Base-by-base conservation (phyloP, 2,329 filamentous ascomycete species). In the Triangularia verruculosa region DNA sequence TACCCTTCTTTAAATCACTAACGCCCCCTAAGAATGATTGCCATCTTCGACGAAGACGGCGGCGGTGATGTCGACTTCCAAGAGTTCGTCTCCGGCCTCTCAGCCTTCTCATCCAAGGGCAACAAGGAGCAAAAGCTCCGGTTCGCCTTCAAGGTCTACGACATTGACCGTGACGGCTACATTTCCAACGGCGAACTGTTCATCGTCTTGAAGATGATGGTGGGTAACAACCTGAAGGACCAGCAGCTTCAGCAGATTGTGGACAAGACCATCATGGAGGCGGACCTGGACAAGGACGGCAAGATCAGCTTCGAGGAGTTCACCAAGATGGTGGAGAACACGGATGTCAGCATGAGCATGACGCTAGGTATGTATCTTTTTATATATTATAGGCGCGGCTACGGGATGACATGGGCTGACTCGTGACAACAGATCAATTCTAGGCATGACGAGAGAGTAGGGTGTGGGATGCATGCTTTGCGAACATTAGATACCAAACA, bases 151-250 rank as follows among this genome's bases (percentile, higher is more conserved):
- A 97, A 97, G 79, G 95, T 99, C 66, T 99, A 99, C 83, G 95
- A 99, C 77, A 98, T 99, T 74, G 95, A 99, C 79, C 92, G 95
- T 65, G 95, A 99, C 78, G 95, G 95, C 24, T 99, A 91, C 80
- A 99, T 99, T 75, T 96, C 92, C 82, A 99, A 99, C 78, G 95
- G 95, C 73, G 95, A 99, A 82, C 86, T 99, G 59, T 99, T 98
- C 78, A 98, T 99, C 73, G 95, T 99, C 74, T 85, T 99, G 73
- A 99, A 99, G 90, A 99, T 99, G 95, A 99, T 99, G 95, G 95
- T 99, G 59, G 95, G 95, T 65, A 97, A 91, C 82, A 99, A 99
- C 78, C 82, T 99, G 74, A 99, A 99, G 84, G 95, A 99, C 78
- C 92, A 97, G 79, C 95, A 99, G 81, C 81, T 99, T 76, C 95